Base-by-base conservation (phyloP, 2,329 filamentous ascomycete species). In the Trichoderma harzianum region DNA sequence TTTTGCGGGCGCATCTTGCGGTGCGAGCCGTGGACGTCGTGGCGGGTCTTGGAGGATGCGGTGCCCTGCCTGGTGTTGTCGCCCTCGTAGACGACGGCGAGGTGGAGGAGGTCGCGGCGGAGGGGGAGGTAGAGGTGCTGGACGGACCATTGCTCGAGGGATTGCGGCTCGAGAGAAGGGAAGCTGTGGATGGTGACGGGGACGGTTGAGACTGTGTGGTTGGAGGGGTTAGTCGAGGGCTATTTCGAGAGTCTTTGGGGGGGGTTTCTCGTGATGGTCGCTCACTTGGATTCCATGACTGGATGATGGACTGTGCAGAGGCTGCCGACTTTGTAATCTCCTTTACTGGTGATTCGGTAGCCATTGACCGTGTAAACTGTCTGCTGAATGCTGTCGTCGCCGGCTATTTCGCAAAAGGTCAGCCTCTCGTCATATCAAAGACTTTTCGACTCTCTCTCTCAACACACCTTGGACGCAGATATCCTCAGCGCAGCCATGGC, bases 11-110 rank as follows among this genome's bases (percentile, higher is more conserved):
- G 86, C 47, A 98, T 83, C 84, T 99, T 99, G 77, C 87, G 86
- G 80, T 91, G 89, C 71, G 93, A 96, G 74, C 95, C 96, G 78
- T 91, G 89, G 28, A 99, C 91, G 74, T 98, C 94, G 78, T 83
- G 90, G 73, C 95, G 90, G 77, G 89, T 96, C 85, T 97, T 97
- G 74, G 89, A 90, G 76, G 86, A 91, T 60, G 95, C 96, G 3
- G 94, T 97, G 75, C 96, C 96, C 81, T 94, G 92, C 34, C 96
- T 91, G 70, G 93, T 92, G 78, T 86, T 89, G 84, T 98, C 95
- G 76, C 93, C 96, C 84, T 99, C 96, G 86, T 92, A 98, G 76
- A 97, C 84, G 72, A 99, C 90, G 72, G 96, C 96, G 75, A 93
- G 90, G 84, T 99, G 95, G 69, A 99, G 90, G 75, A 99, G 90